Base-by-base conservation (phyloP, 305 asterid species). In the Petunia hybrid region DNA sequence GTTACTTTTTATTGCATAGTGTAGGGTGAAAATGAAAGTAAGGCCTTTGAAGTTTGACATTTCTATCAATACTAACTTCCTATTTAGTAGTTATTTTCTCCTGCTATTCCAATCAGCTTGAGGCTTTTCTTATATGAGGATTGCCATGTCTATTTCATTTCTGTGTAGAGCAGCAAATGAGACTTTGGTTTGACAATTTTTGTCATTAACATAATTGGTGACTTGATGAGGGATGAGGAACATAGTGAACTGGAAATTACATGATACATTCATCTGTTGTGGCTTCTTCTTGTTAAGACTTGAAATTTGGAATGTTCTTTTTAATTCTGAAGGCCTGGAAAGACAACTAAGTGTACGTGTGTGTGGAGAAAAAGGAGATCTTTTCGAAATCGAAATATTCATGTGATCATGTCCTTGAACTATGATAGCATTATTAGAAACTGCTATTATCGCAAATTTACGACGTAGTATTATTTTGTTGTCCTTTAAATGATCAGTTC, bases 391-490 rank as follows among this genome's bases (percentile, higher is more conserved):
- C 40, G 6, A 46, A 46, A 46, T 22, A 46, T 71, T 71, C 42
- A 71, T 71, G 77, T 22, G 31, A 45, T 71, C 42, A 71, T 71
- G 77, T 35, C 48, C 60, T 71, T 71, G 42, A 46, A 71, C 31
- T 71, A 46, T 71, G 43, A 46, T 46, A 70, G 22, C 4, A 42
- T 16, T 45, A 16, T 69, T 69, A 45, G 77, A 41, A 70, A 70
- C 77, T 69, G 59, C 22, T 70, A 1, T 45, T 45, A 2, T 70
- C 0, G 22, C 43, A 51, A 71, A 71, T 35, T 46, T 71, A 71
- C 10, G 48, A 46, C 42, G 22, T 35, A 35, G 46, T 48, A 71
- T 31, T 22, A 22, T 46, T 39, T 39, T 65, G 71, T 65, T 65
- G 31, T 64, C 70, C 45, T 64, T 8, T 38, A 64, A 61, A 6